These are phyloP conservation scores for Leucaena leucocephala DNA, from an alignment of 306 rosid species.

Conservation along the genomic window DNA sequence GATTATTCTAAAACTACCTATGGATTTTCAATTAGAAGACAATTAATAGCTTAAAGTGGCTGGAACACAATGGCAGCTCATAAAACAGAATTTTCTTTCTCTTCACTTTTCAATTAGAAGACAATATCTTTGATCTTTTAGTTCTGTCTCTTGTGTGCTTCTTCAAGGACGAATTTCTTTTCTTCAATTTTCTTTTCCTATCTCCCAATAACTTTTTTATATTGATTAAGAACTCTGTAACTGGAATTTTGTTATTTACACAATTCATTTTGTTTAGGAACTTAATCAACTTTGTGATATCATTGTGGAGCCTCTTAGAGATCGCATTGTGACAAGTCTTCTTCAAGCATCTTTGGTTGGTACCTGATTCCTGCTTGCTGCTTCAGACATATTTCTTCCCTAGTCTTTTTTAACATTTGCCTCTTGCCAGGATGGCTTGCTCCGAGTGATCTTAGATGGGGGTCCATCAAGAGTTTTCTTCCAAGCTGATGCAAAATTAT, in stretches of 20 bases:
- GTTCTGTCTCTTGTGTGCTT: background rate
- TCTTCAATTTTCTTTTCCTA: background rate
- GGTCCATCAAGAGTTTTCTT: conserved; percentile 80
- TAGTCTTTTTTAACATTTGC: conserved; percentile 28
- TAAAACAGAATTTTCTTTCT: background rate
- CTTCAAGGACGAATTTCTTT: background rate
- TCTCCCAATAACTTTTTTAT: background rate
- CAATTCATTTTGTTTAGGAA: conserved; percentile 57
- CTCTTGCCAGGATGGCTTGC: conserved; percentile 81
- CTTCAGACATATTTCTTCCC: conserved; percentile 27
- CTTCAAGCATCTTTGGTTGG: conserved; percentile 95
- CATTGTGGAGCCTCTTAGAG: conserved; percentile 96
- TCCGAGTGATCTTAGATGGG: conserved; percentile 89
- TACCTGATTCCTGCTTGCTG: conserved; percentile 25
- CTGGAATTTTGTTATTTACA: conserved; percentile 22
- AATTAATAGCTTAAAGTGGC: too few relatives aligned
- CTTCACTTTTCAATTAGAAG: background rate
- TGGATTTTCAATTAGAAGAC: too few relatives aligned
- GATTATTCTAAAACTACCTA: too few relatives aligned
- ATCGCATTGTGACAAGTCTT: conserved; percentile 93
- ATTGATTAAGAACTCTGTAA: conserved; percentile 25
- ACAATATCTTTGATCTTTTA: background rate
- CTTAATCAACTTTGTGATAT: conserved; percentile 85
- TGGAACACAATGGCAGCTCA: background rate
- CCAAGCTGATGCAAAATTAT: conserved; percentile 67